Base-by-base conservation (phyloP, 2,329 filamentous ascomycete genomes). In the Beauveria sp. region DNA sequence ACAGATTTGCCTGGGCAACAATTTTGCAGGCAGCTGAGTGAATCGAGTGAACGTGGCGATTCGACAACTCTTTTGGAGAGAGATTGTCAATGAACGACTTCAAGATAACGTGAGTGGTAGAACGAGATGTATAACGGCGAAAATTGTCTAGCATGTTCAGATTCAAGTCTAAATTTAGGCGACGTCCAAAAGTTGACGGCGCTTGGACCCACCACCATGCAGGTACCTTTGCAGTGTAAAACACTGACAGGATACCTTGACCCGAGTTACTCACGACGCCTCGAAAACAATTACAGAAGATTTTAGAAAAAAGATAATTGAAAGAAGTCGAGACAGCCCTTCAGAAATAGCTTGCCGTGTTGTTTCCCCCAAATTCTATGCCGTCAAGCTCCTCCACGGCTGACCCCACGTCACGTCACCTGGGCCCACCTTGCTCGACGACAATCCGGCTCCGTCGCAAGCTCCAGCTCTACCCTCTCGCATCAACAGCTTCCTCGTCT, bases 341-440 rank as follows among this genome's bases (percentile, higher is more conserved):
- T 10, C 12, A 14, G 1, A 34, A 12, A 37, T 37, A 37, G 34
- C 12, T 37, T 37, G 12, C 3, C 5, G 34, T 37, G 34, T 37
- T 14, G 12, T 37, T 37, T 37, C 34, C 12, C 34, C 12, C 34
- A 5, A 5, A 14, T 12, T 28, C 1, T 14, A 14, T 37, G 14
- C n/a, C 14, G 47, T 50, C 20, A 30, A 50, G 41, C 18, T 30
- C 22, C 22, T 44, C 22, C 20, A 28, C 12, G 26, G 43, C 43
- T 18, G 24, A 52, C 48, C 48, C 47, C 26, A 53, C 56, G 56
- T 47, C 54, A 56, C 43, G 54, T 53, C 56, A 59, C 48, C 56
- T 37, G 56, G 37, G 40, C 48, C 56, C 56, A 59, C 56, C 37
- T 20, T 26, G 12, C 34, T 20, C 48, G 44, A 52, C 56, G 34